phyloP scores from a whole-genome alignment of 495 filamentous ascomycete species.

The Penicillium argentinense region DNA sequence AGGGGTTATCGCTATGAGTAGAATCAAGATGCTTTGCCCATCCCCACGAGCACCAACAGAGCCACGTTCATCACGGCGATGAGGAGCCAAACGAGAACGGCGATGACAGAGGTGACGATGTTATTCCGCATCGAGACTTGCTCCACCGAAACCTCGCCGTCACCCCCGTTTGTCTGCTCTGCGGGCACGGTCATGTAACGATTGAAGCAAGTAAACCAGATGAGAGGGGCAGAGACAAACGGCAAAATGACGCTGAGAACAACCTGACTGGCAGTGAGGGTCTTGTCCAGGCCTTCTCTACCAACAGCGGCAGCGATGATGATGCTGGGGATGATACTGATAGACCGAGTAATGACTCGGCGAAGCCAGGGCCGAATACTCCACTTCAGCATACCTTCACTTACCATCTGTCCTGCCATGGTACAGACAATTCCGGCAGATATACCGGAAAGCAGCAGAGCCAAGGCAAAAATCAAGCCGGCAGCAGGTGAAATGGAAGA shows the following conservation, averaged over 20 bases:
- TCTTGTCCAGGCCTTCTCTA: slow-evolving; percentile 64
- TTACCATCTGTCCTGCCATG: slow-evolving; percentile 81
- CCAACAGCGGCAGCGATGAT: slow-evolving; percentile 81
- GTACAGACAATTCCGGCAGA: slow-evolving; percentile 81
- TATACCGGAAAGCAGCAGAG: slow-evolving; percentile 73
- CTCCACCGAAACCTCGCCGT: slow-evolving; percentile 25
- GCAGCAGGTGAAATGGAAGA: slow-evolving; percentile 66
- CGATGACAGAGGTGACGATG: slow-evolving; percentile 53
- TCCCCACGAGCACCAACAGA: slow-evolving; percentile 65
- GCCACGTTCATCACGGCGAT: slow-evolving; percentile 74
- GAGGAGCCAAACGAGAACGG: slow-evolving; percentile 63
- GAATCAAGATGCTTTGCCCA: slow-evolving; percentile 61
- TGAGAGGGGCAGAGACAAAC: slow-evolving; percentile 77
- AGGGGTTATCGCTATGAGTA: slow-evolving; percentile 53
- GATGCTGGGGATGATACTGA: slow-evolving; percentile 79
- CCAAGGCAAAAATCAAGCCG: slow-evolving; percentile 74
- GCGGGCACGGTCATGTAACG: slow-evolving; percentile 74
- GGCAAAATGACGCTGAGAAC: slow-evolving; percentile 78
- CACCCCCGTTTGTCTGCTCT: slow-evolving; percentile 24
- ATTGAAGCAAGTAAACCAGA: slow-evolving; percentile 82
- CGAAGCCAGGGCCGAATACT: slow-evolving; percentile 68
- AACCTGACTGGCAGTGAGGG: slow-evolving; percentile 77
- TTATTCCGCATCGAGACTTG: slow-evolving; percentile 62
- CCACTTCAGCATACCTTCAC: slow-evolving; percentile 76
- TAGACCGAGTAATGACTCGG: slow-evolving; percentile 65